Percentiles rank a stretch among this genome's conserved stretches.
Conservation (phyloP, 169 alveolate species). For the Eimeria falciformis region DNA sequence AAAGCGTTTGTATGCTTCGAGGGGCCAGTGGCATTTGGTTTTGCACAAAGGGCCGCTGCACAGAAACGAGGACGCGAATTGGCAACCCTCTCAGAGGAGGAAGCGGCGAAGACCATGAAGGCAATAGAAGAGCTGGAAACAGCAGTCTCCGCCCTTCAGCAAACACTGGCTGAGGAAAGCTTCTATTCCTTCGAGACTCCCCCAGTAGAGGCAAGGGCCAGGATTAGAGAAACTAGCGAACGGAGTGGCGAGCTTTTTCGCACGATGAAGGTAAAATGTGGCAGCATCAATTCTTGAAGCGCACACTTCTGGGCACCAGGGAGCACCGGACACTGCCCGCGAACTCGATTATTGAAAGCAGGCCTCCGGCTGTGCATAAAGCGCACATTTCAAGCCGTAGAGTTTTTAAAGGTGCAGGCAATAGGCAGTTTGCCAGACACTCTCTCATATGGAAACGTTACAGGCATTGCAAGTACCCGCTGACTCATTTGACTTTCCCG, state of each 20-base stretch:
- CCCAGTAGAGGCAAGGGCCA: conserved; percentile 87
- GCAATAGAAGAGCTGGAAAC: conserved; percentile 88
- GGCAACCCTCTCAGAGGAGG: conserved; percentile 86
- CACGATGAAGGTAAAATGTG: conserved; percentile 83
- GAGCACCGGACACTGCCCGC: too few relatives aligned
- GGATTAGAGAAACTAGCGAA: conserved; percentile 85
- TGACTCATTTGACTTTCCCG: conserved; percentile 92
- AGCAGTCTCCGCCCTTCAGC: conserved; percentile 84
- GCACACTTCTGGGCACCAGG: too few relatives aligned
- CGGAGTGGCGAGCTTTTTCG: conserved; percentile 84
- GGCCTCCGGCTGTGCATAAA: too few relatives aligned
- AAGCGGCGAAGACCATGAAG: conserved; percentile 87
- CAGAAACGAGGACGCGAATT: conserved; percentile 80
- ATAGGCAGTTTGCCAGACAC: too few relatives aligned
- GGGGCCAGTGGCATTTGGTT: too few relatives aligned
- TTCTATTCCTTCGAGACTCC: conserved; percentile 93
- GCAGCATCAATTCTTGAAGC: too few relatives aligned
- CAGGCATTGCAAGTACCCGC: conserved; percentile 88
- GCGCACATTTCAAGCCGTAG: too few relatives aligned
- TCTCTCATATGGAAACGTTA: neutral
- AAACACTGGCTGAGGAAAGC: conserved; percentile 89
- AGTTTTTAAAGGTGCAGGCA: too few relatives aligned
- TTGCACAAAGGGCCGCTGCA: conserved; percentile 67
- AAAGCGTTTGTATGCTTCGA: too few relatives aligned
- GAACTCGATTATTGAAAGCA: too few relatives aligned